A percentile compares a stretch with the other conserved stretches of the same genome.
These are phyloP conservation scores for Jatropha curcas DNA, from an alignment of 345 rosid genomes.

Conservation along the genomic window DNA sequence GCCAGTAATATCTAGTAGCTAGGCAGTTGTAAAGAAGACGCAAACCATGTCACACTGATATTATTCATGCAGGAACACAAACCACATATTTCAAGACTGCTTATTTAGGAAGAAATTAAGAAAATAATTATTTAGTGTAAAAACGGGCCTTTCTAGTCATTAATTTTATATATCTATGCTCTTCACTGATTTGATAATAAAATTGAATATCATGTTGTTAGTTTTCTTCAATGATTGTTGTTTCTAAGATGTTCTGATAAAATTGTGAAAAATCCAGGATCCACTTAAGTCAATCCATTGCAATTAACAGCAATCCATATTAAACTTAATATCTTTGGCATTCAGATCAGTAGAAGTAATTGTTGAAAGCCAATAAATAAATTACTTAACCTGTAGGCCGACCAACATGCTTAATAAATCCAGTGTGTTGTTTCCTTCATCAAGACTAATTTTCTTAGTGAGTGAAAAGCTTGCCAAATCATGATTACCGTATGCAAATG, in stretches of 20 bases:
- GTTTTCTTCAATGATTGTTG: too few species aligned
- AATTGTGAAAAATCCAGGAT: too few species aligned
- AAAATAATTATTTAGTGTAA: too few species aligned
- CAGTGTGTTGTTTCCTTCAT: conserved; percentile 52
- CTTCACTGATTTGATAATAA: too few species aligned
- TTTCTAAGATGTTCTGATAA: too few species aligned
- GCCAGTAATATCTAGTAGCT: neutral
- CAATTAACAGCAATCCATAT: too few species aligned
- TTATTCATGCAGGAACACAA: neutral
- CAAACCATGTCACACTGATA: neutral
- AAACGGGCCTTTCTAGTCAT: too few species aligned
- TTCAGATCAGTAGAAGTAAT: too few species aligned
- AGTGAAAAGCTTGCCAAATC: conserved; percentile 47
- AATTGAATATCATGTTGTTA: too few species aligned
- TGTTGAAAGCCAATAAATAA: neutral
- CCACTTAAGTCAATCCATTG: too few species aligned
- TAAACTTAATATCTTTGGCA: too few species aligned
- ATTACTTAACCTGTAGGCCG: conserved; percentile 50
- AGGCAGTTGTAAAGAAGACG: neutral
- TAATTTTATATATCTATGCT: too few species aligned
- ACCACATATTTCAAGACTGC: neutral
- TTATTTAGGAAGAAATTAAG: neutral
- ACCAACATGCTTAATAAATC: conserved; percentile 61
- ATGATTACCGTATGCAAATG: conserved; percentile 56
- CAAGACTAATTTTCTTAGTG: conserved; percentile 38